Evolutionary conservation across 768 basidiomycete species (phyloP).

Genomic region (Pleurotus sapidus): DNA sequence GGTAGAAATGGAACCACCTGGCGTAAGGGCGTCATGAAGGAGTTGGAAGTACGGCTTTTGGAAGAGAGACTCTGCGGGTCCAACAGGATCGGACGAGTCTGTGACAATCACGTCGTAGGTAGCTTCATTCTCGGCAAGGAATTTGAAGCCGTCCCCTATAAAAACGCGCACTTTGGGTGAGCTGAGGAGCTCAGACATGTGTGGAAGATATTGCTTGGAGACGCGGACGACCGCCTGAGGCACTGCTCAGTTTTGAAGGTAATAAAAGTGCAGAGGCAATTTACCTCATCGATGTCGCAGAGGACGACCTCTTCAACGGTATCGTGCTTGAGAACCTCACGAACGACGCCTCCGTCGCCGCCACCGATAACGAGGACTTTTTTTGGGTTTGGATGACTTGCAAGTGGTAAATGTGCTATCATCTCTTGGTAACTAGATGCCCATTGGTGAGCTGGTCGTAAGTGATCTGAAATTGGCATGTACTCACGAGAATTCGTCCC

Average conservation of each 20-base stretch:
- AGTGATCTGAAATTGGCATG: background rate
- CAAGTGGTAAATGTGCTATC: constrained; percentile 96
- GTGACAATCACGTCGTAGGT: constrained; percentile 86
- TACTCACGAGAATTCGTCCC: constrained; percentile 97
- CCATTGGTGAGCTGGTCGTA: background rate
- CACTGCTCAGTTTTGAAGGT: background rate
- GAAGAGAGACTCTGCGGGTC: constrained; percentile 92
- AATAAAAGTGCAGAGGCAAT: background rate
- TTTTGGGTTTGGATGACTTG: constrained; percentile 94
- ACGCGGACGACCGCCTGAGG: constrained; percentile 88
- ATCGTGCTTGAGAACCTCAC: constrained; percentile 94
- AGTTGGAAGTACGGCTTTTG: constrained; percentile 97
- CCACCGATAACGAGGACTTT: constrained; percentile 97
- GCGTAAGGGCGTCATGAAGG: constrained; percentile 83
- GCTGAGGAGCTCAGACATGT: constrained; percentile 84
- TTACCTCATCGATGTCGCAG: constrained; percentile 95
- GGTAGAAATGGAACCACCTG: constrained; percentile 91
- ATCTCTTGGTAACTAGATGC: constrained; percentile 91
- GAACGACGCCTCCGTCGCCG: constrained; percentile 96
- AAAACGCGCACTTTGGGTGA: constrained; percentile 80
- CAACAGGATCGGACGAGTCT: constrained; percentile 97
- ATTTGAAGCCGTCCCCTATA: constrained; percentile 97
- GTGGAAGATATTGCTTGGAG: constrained; percentile 88
- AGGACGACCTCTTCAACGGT: constrained; percentile 90
- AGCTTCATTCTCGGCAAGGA: constrained; percentile 82